These are phyloP conservation scores for Fusarium sp. DNA, from an alignment of 2,329 filamentous ascomycete genomes.

Conservation along the genomic window DNA sequence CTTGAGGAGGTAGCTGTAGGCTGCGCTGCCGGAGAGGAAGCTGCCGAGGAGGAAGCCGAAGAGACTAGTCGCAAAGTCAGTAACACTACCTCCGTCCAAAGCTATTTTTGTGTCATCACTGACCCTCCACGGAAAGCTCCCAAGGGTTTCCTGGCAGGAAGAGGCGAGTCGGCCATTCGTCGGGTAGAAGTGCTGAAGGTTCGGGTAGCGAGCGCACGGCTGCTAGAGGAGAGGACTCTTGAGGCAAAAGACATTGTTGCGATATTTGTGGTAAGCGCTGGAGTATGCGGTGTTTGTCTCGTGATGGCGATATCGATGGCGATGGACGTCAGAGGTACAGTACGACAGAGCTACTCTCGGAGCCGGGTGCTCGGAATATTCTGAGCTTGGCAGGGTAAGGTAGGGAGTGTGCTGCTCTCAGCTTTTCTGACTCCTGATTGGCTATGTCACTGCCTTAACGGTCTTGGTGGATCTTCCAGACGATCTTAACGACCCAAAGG, in stretches of 20 bases:
- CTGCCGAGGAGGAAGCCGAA: constrained; percentile 93
- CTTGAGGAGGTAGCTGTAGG: constrained; percentile 93
- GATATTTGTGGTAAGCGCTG: constrained; percentile 8
- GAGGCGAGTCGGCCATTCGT: constrained; percentile 60
- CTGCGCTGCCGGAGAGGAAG: constrained; percentile 80
- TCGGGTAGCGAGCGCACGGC: constrained; percentile 55
- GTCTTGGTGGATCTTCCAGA: constrained; percentile 31
- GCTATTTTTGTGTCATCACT: constrained; percentile 47
- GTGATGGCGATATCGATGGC: constrained; percentile 36
- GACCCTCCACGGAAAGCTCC: constrained; percentile 74
- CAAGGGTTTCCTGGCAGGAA: constrained; percentile 70
- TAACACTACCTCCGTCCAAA: neutral
- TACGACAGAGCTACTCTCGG: constrained; percentile 30
- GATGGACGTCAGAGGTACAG: constrained; percentile 35
- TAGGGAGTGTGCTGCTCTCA: constrained; percentile 24
- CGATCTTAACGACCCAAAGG: neutral
- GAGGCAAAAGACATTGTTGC: constrained; percentile 59
- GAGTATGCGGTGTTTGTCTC: constrained; percentile 35
- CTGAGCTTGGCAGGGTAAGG: constrained; percentile 20
- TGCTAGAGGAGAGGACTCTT: constrained; percentile 59
- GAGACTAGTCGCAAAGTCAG: constrained; percentile 67
- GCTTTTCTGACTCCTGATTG: constrained; percentile 45
- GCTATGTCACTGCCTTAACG: constrained; percentile 42
- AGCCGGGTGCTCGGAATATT: constrained; percentile 48
- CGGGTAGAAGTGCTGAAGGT: constrained; percentile 66